Conservation (phyloP, 116 monocot species). For the Iris pallida region DNA sequence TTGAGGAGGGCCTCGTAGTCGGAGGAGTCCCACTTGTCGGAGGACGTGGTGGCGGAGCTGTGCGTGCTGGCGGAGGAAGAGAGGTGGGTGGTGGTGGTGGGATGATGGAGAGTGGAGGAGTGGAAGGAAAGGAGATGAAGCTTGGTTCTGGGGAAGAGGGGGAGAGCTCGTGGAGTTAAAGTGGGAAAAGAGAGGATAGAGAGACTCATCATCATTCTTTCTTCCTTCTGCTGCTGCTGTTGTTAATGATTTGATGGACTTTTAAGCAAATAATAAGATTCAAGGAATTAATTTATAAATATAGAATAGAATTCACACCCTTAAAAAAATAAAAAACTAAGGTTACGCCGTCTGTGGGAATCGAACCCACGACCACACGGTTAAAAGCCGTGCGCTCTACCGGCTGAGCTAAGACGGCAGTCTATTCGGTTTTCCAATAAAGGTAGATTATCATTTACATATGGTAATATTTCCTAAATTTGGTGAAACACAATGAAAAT, state of each 20-base stretch:
- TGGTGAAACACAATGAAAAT: too few relatives aligned
- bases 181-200: neutral
- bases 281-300: too few relatives aligned
- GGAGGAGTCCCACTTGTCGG: slow-evolving; percentile 40
- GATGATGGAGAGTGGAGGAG: too few relatives aligned
- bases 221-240: neutral
- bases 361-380: slow-evolving; percentile 10
- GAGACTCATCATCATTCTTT: neutral
- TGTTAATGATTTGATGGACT: neutral
- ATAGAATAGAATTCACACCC: too few relatives aligned
- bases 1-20: slow-evolving; percentile 61
- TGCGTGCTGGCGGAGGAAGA: neutral
- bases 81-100: neutral
- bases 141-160: too few relatives aligned
- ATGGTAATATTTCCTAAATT: too few relatives aligned
- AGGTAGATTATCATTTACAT: too few relatives aligned
- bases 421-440: too few relatives aligned
- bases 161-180: too few relatives aligned
- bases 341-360: neutral
- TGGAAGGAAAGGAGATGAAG: too few relatives aligned
- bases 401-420: slow-evolving; percentile 9
- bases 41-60: neutral
- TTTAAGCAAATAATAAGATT: neutral
- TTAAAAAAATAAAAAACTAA: too few relatives aligned
- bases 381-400: slow-evolving; percentile 14